These are phyloP conservation scores for Silybum marianum DNA, from an alignment of 129 eudicot species.

Conservation along the genomic window DNA sequence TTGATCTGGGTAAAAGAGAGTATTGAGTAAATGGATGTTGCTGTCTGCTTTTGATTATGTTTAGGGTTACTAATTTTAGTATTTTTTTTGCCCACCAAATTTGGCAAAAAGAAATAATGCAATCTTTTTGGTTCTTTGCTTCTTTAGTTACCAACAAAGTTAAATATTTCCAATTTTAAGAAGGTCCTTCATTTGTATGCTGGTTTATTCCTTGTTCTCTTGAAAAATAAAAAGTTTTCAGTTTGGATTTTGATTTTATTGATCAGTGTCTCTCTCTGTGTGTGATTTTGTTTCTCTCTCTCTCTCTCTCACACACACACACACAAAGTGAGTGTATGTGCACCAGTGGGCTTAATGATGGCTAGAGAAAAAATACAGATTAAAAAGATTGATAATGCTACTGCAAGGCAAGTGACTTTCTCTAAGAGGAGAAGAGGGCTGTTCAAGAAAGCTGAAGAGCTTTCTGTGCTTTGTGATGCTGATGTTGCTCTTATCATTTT, in stretches of 20 bases:
- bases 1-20: conserved; percentile 41
- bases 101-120: conserved; percentile 51
- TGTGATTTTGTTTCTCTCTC: neutral
- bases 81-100: conserved; percentile 31
- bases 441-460: conserved; percentile 93
- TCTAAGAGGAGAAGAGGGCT: conserved; percentile 92
- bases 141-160: conserved; percentile 7
- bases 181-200: conserved; percentile 33
- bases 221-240: conserved; percentile 4
- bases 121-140: conserved; percentile 22
- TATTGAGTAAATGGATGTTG: conserved; percentile 35
- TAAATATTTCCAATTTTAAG: conserved; percentile 34
- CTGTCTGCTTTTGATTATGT: conserved; percentile 20
- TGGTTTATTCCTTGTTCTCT: conserved; percentile 48
- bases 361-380: conserved; percentile 83
- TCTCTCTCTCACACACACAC: neutral
- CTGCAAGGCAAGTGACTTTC: conserved; percentile 88
- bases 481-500: conserved; percentile 80
- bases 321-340: conserved; percentile 12
- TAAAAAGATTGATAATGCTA: conserved; percentile 80
- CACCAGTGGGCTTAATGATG: conserved; percentile 40
- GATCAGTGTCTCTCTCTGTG: conserved; percentile 12
- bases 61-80: conserved; percentile 41
- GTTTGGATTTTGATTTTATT: conserved; percentile 2
- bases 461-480: conserved; percentile 86